phyloP scores from a whole-genome alignment of 139 green algal species.

The Haematococcus lacustris region DNA sequence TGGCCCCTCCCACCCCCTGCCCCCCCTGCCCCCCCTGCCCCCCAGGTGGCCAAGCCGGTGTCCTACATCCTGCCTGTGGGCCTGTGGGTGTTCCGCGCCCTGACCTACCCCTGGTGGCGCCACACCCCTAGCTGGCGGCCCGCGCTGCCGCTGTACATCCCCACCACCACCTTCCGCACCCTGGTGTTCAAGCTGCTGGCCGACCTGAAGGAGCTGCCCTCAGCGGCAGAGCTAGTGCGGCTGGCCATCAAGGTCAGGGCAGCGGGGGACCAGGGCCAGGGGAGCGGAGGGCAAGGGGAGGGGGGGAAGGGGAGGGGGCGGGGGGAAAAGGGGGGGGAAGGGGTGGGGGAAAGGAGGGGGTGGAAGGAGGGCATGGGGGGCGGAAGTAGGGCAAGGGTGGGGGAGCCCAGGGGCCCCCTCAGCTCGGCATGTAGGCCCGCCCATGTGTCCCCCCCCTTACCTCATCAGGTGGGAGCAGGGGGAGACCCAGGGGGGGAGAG shows the following conservation, averaged over 20 bases:
- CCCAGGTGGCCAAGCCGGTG: conserved; percentile 32
- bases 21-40: no score
- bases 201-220: conserved; percentile 33
- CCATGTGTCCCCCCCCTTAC: no score
- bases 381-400: no score
- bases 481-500: no score
- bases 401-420: no score
- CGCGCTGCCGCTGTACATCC: conserved; percentile 56
- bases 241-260: conserved; percentile 43
- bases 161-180: conserved; percentile 46
- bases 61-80: conserved; percentile 1
- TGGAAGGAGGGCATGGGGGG: no score
- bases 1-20: no score
- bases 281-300: conserved; percentile 27
- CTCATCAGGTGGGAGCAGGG: no score
- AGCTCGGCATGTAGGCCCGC: no score
- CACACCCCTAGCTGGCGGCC: conserved; percentile 6
- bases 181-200: conserved; percentile 58
- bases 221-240: conserved; percentile 24
- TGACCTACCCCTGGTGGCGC: conserved; percentile 20
- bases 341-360: no score
- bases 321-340: neutral
- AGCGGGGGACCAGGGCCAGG: conserved; percentile 19
- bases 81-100: conserved; percentile 5
- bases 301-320: neutral